Conservation (phyloP, 164 flowering plant species). For the Sedum album region DNA sequence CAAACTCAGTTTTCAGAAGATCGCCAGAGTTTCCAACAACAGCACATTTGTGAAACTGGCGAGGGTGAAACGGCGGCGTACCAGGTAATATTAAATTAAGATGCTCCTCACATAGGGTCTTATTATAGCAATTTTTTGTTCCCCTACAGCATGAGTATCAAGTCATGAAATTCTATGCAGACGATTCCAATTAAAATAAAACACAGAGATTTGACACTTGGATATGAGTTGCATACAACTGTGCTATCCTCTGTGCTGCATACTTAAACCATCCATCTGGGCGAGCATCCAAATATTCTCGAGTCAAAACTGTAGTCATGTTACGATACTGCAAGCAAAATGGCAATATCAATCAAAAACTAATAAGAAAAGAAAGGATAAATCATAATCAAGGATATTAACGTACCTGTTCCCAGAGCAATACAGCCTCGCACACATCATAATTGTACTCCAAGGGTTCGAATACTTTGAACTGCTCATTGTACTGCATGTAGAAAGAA, state of each 20-base stretch:
- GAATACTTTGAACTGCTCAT: slow-evolving; percentile 67
- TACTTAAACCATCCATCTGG: slow-evolving; percentile 97
- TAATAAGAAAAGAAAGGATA: not conserved
- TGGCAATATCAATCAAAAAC: not conserved
- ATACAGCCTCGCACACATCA: slow-evolving; percentile 83
- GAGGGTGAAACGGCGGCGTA: slow-evolving; percentile 89
- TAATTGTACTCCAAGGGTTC: slow-evolving; percentile 86
- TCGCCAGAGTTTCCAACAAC: slow-evolving; percentile 99
- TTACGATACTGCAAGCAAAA: slow-evolving; percentile 74
- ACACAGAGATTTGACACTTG: not conserved
- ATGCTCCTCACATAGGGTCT: slow-evolving; percentile 86
- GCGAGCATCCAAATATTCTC: slow-evolving; percentile 90
- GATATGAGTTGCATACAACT: slow-evolving; percentile 52
- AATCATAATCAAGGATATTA: not conserved
- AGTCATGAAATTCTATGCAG: not conserved
- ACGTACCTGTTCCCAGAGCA: slow-evolving; percentile 96
- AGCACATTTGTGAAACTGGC: slow-evolving; percentile 84
- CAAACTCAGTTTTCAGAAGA: slow-evolving; percentile 85
- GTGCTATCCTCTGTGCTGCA: slow-evolving; percentile 96
- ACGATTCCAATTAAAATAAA: not conserved
- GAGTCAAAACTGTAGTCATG: slow-evolving; percentile 94
- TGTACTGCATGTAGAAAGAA: slow-evolving; percentile 42
- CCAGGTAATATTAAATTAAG: slow-evolving; percentile 81
- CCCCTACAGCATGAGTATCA: slow-evolving; percentile 39
- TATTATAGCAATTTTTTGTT: slow-evolving; percentile 74